Percentiles rank a stretch among this genome's conserved stretches.
These are phyloP conservation scores for Lolium multiflorum DNA, from an alignment of 176 grass and related monocot species.

Conservation along the genomic window DNA sequence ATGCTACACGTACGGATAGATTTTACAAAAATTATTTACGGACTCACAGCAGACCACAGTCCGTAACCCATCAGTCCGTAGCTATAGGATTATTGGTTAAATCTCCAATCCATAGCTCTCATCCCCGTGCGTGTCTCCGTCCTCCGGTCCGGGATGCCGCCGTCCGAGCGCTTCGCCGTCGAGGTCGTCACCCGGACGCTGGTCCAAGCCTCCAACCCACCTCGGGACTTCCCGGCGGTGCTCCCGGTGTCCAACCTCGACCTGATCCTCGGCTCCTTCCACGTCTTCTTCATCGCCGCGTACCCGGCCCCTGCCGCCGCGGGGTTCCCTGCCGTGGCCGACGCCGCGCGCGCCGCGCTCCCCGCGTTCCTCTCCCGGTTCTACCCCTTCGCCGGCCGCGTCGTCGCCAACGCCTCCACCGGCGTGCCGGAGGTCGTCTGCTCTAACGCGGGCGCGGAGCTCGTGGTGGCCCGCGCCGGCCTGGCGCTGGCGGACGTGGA, in stretches of 20 bases:
- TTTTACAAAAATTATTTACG: too few relatives aligned
- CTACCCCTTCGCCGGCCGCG: slow-evolving; percentile 58
- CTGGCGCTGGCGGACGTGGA: slow-evolving; percentile 44
- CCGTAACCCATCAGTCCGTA: too few relatives aligned
- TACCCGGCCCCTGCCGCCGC: slow-evolving; percentile 23
- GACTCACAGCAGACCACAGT: too few relatives aligned
- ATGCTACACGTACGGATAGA: too few relatives aligned
- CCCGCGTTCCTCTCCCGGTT: slow-evolving; percentile 56
- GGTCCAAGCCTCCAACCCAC: slow-evolving; percentile 48
- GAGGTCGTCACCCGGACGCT: slow-evolving; percentile 37
- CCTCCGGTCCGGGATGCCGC: slow-evolving; percentile 14
- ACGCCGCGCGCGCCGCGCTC: slow-evolving; percentile 19
- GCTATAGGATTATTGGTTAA: too few relatives aligned
- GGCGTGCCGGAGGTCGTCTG: slow-evolving; percentile 50
- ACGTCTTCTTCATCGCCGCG: slow-evolving; percentile 50
- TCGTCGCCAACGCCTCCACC: slow-evolving; percentile 19
- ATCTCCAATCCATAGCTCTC: neutral
- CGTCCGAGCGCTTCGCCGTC: slow-evolving; percentile 7
- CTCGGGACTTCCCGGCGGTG: slow-evolving; percentile 21
- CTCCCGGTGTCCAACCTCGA: slow-evolving; percentile 64
- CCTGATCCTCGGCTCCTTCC: slow-evolving; percentile 58
- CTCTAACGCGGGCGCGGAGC: slow-evolving; percentile 69
- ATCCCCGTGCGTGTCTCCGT: neutral
- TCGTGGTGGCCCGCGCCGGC: slow-evolving; percentile 52
- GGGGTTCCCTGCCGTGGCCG: slow-evolving; percentile 36